These are phyloP conservation scores for Blastocrithidia nonstop DNA, from an alignment of 208 protist genomes.

Conservation along the genomic window DNA sequence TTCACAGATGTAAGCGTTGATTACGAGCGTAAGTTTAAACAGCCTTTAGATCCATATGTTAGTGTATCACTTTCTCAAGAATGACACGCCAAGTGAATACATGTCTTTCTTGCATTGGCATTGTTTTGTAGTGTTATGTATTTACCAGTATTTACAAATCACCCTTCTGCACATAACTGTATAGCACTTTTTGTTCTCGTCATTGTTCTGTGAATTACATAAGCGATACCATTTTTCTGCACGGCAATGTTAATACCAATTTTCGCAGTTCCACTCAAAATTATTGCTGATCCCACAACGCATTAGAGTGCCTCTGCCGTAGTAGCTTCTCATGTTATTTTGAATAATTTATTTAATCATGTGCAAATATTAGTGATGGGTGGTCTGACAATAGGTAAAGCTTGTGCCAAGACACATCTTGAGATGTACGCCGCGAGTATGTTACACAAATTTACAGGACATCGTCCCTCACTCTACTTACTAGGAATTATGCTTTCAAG, in stretches of 20 bases:
- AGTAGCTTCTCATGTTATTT: constrained; percentile 63
- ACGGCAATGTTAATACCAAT: constrained; percentile 86
- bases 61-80: constrained; percentile 49
- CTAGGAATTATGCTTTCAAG: constrained; percentile 80
- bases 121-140: constrained; percentile 49
- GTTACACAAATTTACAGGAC: constrained; percentile 60
- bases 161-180: constrained; percentile 79
- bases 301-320: constrained; percentile 23
- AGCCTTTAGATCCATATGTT: constrained; percentile 68
- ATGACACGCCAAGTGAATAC: constrained; percentile 64
- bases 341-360: constrained; percentile 78
- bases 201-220: constrained; percentile 82
- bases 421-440: constrained; percentile 66
- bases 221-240: constrained; percentile 87
- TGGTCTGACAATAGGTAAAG: constrained; percentile 83
- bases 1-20: constrained; percentile 48
- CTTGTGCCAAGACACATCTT: constrained; percentile 67
- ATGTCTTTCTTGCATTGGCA: constrained; percentile 50
- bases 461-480: constrained; percentile 69
- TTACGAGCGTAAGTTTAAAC: constrained; percentile 77
- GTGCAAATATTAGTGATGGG: constrained; percentile 87
- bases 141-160: constrained; percentile 38
- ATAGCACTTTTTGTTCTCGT: constrained; percentile 73
- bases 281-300: constrained; percentile 50
- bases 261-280: constrained; percentile 66